These are phyloP conservation scores for Fraxinus greggii DNA, from an alignment of 305 asterid genomes.

Conservation along the genomic window DNA sequence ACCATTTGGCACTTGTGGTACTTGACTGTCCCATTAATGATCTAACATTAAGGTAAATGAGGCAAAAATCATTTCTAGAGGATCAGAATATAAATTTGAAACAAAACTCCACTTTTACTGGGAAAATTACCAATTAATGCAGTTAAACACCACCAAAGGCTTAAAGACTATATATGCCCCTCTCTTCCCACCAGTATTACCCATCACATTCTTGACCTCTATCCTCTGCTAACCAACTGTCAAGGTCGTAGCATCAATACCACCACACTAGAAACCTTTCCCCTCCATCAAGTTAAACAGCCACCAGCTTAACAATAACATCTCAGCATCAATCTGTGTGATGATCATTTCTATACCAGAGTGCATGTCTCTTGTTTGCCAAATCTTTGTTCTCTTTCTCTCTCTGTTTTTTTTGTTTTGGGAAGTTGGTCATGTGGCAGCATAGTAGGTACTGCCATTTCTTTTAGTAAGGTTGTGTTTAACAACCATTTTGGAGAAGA, in stretches of 20 bases:
- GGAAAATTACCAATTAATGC: not conserved
- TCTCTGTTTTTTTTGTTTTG: not conserved
- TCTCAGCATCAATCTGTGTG: not conserved
- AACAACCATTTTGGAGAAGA: too few relatives aligned
- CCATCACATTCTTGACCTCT: not conserved
- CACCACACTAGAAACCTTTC: not conserved
- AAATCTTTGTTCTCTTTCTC: not conserved
- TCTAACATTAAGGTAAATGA: not conserved
- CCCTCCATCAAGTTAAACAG: not conserved
- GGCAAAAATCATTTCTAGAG: not conserved
- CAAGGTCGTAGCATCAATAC: not conserved
- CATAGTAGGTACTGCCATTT: not conserved
- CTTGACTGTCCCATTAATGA: not conserved
- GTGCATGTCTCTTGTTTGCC: not conserved
- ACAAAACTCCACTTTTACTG: not conserved
- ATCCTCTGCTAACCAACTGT: not conserved
- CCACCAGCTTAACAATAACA: not conserved
- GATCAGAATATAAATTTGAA: not conserved
- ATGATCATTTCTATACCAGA: not conserved
- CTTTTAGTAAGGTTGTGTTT: not conserved
- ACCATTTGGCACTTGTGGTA: not conserved
- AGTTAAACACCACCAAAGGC: not conserved
- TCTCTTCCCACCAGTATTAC: not conserved
- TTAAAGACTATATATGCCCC: not conserved
- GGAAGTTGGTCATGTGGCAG: not conserved